A percentile compares a stretch with the other conserved stretches of the same genome.
phyloP scores from a whole-genome alignment of 345 rosid species.

The Carallia brachiata region DNA sequence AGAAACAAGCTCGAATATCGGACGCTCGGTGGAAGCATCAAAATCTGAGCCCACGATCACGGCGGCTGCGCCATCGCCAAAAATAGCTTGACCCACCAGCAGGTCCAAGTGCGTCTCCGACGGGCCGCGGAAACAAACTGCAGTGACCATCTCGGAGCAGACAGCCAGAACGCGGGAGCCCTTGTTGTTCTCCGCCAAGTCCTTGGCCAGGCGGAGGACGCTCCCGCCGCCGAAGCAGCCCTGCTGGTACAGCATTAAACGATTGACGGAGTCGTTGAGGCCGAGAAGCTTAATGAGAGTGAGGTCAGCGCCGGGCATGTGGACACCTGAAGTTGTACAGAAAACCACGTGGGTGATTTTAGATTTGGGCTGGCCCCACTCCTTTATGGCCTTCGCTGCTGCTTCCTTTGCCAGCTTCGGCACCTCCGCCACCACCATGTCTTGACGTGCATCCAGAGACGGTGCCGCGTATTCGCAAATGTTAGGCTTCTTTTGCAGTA shows the following conservation, averaged over 20 bases:
- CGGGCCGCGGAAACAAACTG: conserved; percentile 16
- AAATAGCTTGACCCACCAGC: conserved; percentile 19
- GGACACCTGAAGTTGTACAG: conserved; percentile 22
- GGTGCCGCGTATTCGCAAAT: conserved; percentile 16
- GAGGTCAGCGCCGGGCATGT: conserved; percentile 23
- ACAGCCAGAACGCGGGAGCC: conserved; percentile 22
- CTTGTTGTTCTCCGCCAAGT: conserved; percentile 23
- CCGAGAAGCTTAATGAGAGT: conserved; percentile 23
- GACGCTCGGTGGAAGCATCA: conserved; percentile 13
- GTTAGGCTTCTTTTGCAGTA: conserved; percentile 12
- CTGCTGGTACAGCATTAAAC: conserved; percentile 23
- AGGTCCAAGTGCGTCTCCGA: conserved; percentile 21
- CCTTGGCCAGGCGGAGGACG: conserved; percentile 17
- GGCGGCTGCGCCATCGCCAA: conserved; percentile 22
- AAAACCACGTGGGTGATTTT: conserved; percentile 20
- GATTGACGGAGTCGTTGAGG: conserved; percentile 17
- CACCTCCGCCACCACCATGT: conserved; percentile 22
- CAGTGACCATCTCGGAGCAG: conserved; percentile 17
- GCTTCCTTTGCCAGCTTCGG: conserved; percentile 24
- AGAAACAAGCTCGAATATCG: conserved; percentile 16
- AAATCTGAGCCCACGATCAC: conserved; percentile 17
- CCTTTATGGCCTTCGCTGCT: conserved; percentile 16
- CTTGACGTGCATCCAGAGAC: conserved; percentile 25
- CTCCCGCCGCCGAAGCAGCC: conserved; percentile 25
- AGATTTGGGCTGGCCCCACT: conserved; percentile 26